phyloP scores from a whole-genome alignment of 176 grass and related monocot species.

The Themeda triandra region DNA sequence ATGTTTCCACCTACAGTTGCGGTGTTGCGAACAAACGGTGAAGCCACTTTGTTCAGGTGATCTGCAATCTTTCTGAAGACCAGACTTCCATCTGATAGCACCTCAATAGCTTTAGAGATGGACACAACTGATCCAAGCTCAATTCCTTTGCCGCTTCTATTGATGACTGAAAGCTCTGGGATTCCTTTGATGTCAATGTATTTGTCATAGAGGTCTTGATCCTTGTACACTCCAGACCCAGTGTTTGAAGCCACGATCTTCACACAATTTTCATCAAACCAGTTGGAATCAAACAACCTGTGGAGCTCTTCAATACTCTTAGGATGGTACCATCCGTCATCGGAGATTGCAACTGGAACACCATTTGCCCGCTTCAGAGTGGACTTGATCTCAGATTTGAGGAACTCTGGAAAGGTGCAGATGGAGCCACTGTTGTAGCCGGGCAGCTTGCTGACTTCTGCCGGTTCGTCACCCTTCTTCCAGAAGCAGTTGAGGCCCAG shows the following conservation, averaged over 20 bases:
- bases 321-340: constrained; percentile 52
- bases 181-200: constrained; percentile 75
- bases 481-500: constrained; percentile 17
- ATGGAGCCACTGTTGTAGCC: constrained; percentile 18
- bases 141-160: constrained; percentile 46
- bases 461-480: constrained; percentile 45
- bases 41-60: constrained; percentile 67
- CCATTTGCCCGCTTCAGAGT: background rate
- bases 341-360: background rate
- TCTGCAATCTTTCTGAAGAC: constrained; percentile 61
- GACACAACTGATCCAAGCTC: constrained; percentile 66
- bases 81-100: constrained; percentile 37
- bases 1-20: constrained; percentile 83
- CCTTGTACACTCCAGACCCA: constrained; percentile 71
- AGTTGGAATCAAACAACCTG: constrained; percentile 34
- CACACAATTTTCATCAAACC: constrained; percentile 29
- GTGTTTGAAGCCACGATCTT: constrained; percentile 86
- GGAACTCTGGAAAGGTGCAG: constrained; percentile 73
- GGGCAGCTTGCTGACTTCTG: constrained; percentile 36
- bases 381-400: constrained; percentile 77
- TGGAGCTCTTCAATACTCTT: constrained; percentile 58
- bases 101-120: constrained; percentile 67
- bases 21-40: constrained; percentile 69
- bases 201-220: constrained; percentile 52
- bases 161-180: constrained; percentile 56